Base-by-base conservation (phyloP, 2,329 filamentous ascomycete species). In the Colletotrichum tropicale region DNA sequence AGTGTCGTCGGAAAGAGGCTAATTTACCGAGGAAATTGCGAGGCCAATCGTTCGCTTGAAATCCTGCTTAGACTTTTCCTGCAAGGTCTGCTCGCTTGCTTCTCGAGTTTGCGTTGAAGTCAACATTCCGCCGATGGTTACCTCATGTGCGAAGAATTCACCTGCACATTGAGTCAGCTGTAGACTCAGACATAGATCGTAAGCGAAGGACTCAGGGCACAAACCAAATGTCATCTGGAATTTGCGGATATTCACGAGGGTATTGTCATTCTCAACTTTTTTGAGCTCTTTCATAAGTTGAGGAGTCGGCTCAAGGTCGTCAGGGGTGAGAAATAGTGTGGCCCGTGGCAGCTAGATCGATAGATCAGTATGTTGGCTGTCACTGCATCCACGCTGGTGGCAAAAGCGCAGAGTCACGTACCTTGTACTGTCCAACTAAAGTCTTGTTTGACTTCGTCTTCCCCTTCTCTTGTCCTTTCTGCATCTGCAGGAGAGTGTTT, bases 381-480 rank as follows among this genome's bases (percentile, higher is more conserved):
- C 4, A 56, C 6, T 56, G 21, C 52, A 56, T 56, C 13, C 24
- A 56, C 15, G 52, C 7, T 24, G 15, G 55, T 3, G 2, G 21
- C n/a, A 28, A 21, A 16, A 12, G 32, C 1, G 0, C 43, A 28
- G 30, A 34, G 1, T 8, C n/a, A 21, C n/a, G 10, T n/a, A 68
- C 70, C 70, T 60, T 72, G 36, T 72, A 72, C 38, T 61, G 66
- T 3, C 70, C 70, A n/a, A 72, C 52, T 18, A 68, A 68, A 3
- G 38, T 62, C 16, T 61, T 38, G 16, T 21, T 5, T 3, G 28
- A 72, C 15, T 9, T 52, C 4, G 52, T 72, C n/a, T 26, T 24
- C 9, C 34, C 55, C 13, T 38, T n/a, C 7, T 32, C 32, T 18
- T 15, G 18, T 15, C 55, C 52, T 15, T 28, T 32, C 13, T 72